A percentile compares a stretch with the other conserved stretches of the same genome.
Conservation (phyloP, 805 yeast species). For the Starmera amethionina region DNA sequence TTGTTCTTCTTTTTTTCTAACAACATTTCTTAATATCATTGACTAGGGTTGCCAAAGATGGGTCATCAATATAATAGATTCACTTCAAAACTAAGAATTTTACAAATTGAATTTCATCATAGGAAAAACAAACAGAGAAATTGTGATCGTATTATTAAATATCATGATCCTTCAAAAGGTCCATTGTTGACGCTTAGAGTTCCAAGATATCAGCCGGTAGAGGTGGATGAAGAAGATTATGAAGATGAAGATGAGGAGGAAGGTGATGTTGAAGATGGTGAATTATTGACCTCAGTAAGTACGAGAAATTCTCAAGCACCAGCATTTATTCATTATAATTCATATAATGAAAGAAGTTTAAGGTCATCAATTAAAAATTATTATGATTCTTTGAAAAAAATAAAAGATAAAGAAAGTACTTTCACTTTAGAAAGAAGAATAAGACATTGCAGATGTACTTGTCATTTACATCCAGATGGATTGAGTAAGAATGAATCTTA, state of each 20-base stretch:
- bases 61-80: conserved; percentile 15
- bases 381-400: not conserved
- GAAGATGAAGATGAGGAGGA: conserved; percentile 4
- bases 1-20: not conserved
- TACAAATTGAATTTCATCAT: conserved; percentile 25
- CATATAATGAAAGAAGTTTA: too few relatives aligned
- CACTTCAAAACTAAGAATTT: conserved; percentile 24
- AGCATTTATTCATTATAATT: too few relatives aligned
- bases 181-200: conserved; percentile 30
- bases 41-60: not conserved
- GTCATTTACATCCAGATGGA: not conserved
- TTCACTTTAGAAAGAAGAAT: not conserved
- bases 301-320: too few relatives aligned
- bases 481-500: not conserved
- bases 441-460: not conserved
- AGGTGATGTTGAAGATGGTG: not conserved
- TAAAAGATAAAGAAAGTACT: not conserved
- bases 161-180: conserved; percentile 21
- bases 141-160: conserved; percentile 29
- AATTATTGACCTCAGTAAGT: not conserved
- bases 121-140: conserved; percentile 28
- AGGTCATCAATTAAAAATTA: not conserved
- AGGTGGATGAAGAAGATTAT: not conserved
- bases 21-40: too few relatives aligned
- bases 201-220: conserved; percentile 19